Evolutionary conservation across 1,139 yeast species (phyloP).

Genomic region (Yamadazyma songkhlaensis): DNA sequence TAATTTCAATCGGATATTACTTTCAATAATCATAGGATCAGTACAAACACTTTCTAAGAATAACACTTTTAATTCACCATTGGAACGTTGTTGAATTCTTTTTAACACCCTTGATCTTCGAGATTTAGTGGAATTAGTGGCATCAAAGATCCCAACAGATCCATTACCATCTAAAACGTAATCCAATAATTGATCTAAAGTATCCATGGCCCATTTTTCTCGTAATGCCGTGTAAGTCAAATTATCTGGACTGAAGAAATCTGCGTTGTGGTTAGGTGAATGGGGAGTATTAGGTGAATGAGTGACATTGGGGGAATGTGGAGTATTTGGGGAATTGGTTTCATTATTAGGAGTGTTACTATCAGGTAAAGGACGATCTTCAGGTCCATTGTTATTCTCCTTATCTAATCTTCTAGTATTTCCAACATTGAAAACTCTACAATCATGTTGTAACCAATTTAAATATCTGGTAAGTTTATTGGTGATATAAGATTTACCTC

Average conservation of each 20-base stretch:
- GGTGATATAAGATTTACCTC: conserved; percentile 91
- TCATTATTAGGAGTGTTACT: conserved; percentile 39
- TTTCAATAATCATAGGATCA: conserved; percentile 71
- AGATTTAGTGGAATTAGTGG: conserved; percentile 82
- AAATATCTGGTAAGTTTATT: conserved; percentile 83
- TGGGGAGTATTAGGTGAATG: conserved; percentile 12
- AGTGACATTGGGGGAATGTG: conserved; percentile 17
- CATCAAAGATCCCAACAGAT: conserved; percentile 92
- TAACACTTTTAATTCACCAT: conserved; percentile 74
- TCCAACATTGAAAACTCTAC: conserved; percentile 90
- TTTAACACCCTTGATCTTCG: conserved; percentile 69
- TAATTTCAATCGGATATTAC: conserved; percentile 78
- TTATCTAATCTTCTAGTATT: conserved; percentile 76
- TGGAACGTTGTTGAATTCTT: conserved; percentile 66
- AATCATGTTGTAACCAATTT: conserved; percentile 90
- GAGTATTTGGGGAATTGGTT: conserved; percentile 8
- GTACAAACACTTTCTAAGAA: conserved; percentile 88
- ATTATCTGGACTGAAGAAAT: conserved; percentile 83
- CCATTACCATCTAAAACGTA: conserved; percentile 80
- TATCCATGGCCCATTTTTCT: conserved; percentile 96
- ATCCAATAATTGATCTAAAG: conserved; percentile 79
- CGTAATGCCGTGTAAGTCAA: conserved; percentile 61
- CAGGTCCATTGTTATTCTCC: conserved; percentile 68
- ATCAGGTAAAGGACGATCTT: conserved; percentile 69
- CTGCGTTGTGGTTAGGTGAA: conserved; percentile 59